Base-by-base conservation (phyloP, 129 eudicot species). In the Flaveria brownii region DNA sequence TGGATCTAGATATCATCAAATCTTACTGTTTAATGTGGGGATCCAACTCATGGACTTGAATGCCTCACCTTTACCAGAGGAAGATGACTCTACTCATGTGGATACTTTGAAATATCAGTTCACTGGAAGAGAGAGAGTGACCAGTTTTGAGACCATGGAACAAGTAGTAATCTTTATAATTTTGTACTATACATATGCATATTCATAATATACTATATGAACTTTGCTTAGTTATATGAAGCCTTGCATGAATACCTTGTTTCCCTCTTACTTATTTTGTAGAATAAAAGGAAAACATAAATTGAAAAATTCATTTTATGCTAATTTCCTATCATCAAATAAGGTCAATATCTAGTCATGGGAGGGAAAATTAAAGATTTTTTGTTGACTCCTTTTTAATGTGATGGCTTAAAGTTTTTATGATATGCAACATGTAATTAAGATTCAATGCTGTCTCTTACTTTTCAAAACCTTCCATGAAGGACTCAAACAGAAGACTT, bases 21-120 rank as follows among this genome's bases (percentile, higher is more conserved):
- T 63, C 51, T 50, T 61, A 49, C 65, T 72, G 83, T 83, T 36
- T 71, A 17, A 83, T 77, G 85, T 77, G 74, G 85, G 57, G 83
- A 69, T 73, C 77, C 47, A 77, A 70, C 81, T 73, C 76, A 88
- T 88, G 93, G 93, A 88, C 90, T 79, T 88, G 71, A 88, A 88
- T 84, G 85, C 85, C 42, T 79, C 86, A 16, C 92, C 92, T 60
- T 71, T 81, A 75, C 86, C 92, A 13, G 92, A 88, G 68, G 92
- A 86, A 76, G 89, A 88, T 75, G 89, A 82, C 76, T 77, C 55
- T 15, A 45, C 70, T 72, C 78, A 59, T 70, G 70, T 71, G 71
- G 86, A 85, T 15, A 77, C 62, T 55, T 15, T 80, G 51, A 79
- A 75, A 28, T 71, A 74, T 80, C 78, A 83, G 64, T 61, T 68